Conservation (phyloP, 495 filamentous ascomycete species). For the Penicillium samsonianum region DNA sequence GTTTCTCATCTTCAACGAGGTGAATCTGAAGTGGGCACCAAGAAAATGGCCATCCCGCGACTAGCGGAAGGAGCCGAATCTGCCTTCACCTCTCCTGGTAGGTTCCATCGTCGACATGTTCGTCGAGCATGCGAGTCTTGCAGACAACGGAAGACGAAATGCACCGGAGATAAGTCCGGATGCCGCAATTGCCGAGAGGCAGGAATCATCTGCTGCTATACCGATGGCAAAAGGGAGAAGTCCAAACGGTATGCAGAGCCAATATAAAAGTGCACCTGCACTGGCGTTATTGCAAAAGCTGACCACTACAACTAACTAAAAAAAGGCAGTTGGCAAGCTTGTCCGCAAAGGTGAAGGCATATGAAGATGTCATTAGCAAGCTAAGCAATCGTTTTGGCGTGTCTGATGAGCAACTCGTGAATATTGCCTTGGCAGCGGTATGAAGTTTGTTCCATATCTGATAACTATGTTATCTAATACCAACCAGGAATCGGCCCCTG, state of each 20-base stretch:
- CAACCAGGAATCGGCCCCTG: conserved; percentile 31
- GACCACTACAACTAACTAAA: not conserved
- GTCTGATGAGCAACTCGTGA: conserved; percentile 44
- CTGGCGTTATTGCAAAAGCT: not conserved
- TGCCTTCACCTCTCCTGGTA: conserved; percentile 36
- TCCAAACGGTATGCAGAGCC: conserved; percentile 48
- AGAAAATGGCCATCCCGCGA: conserved; percentile 47
- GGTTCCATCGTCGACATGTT: conserved; percentile 46
- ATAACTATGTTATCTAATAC: conserved; percentile 15
- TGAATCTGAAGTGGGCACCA: conserved; percentile 24
- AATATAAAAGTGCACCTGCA: not conserved
- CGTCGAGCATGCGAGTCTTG: conserved; percentile 52
- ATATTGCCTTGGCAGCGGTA: conserved; percentile 38
- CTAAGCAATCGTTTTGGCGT: conserved; percentile 41
- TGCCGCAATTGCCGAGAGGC: conserved; percentile 58
- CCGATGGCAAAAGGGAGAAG: conserved; percentile 58
- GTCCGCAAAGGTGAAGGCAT: conserved; percentile 49
- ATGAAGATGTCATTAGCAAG: conserved; percentile 47
- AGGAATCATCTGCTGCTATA: conserved; percentile 54
- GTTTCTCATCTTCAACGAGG: conserved; percentile 20
- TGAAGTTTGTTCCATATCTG: conserved; percentile 11
- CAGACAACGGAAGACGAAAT: conserved; percentile 58
- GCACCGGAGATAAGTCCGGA: conserved; percentile 54
- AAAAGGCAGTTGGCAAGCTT: conserved; percentile 51
- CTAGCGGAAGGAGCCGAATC: conserved; percentile 45